Percentiles rank a stretch among this genome's conserved stretches.
Evolutionary conservation across 2,329 filamentous ascomycete genomes (phyloP).

Genomic region (Biscogniauxia marginata): DNA sequence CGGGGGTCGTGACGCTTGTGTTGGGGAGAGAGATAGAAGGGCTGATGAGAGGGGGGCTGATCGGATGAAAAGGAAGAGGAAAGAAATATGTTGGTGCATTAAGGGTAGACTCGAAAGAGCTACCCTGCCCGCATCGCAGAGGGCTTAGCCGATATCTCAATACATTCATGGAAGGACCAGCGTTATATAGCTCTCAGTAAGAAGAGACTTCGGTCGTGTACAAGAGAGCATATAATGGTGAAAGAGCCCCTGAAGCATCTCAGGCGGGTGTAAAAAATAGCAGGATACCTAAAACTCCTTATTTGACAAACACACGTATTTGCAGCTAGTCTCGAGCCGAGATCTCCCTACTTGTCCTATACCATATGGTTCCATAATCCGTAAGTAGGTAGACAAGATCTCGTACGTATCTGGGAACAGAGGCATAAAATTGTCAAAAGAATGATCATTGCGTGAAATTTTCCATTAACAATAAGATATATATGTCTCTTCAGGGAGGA

Average conservation of each 20-base stretch:
- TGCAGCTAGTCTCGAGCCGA: not conserved
- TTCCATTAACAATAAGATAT: not conserved
- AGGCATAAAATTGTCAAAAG: not conserved
- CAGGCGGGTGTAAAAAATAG: not conserved
- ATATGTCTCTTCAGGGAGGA: not conserved
- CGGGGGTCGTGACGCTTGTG: no score
- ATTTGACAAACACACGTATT: not conserved
- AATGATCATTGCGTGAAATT: not conserved
- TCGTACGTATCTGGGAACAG: not conserved
- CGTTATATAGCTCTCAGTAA: no score
- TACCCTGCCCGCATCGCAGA: no score
- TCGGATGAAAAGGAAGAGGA: slow-evolving; percentile 1
- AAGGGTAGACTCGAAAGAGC: no score
- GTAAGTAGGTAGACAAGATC: not conserved
- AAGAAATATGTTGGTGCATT: not conserved
- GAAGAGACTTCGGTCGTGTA: not conserved
- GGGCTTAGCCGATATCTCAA: no score
- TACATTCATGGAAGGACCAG: no score
- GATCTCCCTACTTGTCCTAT: not conserved
- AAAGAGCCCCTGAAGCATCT: not conserved
- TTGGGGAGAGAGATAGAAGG: no score
- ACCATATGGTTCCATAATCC: no score
- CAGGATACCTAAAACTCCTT: not conserved
- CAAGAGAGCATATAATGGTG: no score
- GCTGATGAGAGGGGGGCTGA: slow-evolving; percentile 1